Evolutionary conservation across 2,329 filamentous ascomycete species (phyloP).

Genomic region (Malbranchea cinnamomea): DNA sequence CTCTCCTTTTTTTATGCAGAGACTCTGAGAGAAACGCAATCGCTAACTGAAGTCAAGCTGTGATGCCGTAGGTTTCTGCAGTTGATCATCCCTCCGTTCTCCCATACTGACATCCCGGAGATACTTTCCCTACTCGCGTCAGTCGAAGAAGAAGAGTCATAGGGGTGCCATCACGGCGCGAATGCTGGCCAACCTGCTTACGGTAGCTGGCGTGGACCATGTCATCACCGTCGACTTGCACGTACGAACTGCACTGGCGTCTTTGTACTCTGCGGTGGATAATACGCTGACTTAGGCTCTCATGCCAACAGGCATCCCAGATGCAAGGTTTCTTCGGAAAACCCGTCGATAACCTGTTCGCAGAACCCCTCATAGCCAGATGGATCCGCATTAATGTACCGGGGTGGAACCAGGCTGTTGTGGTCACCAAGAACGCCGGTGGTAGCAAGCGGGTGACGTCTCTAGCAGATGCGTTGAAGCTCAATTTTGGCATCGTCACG

Average conservation of each 20-base stretch:
- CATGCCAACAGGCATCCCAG: conserved; percentile 68
- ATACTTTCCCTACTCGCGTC: conserved; percentile 98
- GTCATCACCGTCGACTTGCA: conserved; percentile 96
- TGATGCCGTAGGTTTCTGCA: conserved; percentile 32
- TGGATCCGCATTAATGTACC: conserved; percentile 87
- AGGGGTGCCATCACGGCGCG: conserved; percentile 90
- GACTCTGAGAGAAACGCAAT: conserved; percentile 1
- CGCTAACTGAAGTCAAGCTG: conserved; percentile 24
- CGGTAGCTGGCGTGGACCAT: conserved; percentile 89
- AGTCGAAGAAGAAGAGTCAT: conserved; percentile 98
- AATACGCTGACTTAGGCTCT: no score
- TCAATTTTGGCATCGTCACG: conserved; percentile 88
- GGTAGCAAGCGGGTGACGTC: conserved; percentile 96
- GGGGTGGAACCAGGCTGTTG: conserved; percentile 77
- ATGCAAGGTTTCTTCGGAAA: conserved; percentile 99
- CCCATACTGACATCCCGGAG: conserved; percentile 27
- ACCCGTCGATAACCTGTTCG: conserved; percentile 92
- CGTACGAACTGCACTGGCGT: conserved; percentile 29
- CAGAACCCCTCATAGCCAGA: conserved; percentile 83
- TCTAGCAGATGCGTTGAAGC: conserved; percentile 83
- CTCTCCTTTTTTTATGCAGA: conserved; percentile 6
- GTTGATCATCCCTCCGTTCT: conserved; percentile 9
- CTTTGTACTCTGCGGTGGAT: no score
- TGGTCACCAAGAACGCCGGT: conserved; percentile 95
- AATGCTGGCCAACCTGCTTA: conserved; percentile 90